Base-by-base conservation (phyloP, 805 yeast genomes). In the Komagataella populi region DNA sequence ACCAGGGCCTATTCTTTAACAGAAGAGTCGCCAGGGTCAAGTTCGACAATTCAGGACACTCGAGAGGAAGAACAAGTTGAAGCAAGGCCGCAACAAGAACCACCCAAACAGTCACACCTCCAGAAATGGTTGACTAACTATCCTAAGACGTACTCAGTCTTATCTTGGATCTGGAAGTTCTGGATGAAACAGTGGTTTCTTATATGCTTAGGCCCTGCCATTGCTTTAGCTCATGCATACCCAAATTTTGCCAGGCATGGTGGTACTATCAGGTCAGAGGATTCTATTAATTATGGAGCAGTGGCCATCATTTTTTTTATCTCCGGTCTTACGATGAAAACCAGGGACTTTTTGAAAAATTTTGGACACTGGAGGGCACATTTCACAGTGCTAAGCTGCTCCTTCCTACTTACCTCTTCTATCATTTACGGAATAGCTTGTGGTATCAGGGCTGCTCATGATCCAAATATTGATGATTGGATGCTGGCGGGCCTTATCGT, bases 241-340 rank as follows among this genome's bases (percentile, higher is more conserved):
- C 96, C 96, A 1, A 73, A 81, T 51, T 87, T 89, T 65, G 96
- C 95, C 1, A 75, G 87, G 52, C 85, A 81, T 56, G 91, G 87
- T 14, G 96, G 96, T 2, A 70, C 80, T 14, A 78, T 88, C 44
- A 70, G 75, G 54, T 90, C 83, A 4, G 80, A 88, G 62, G 87
- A 86, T 62, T 70, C 87, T 47, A 85, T 89, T 39, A 84, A 83
- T 10, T 89, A 88, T 61, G 87, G 89, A 43, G 95, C 95, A 0
- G 96, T 88, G 16, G 95, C 95, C 0, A 68, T 86, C 47, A 89
- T 89, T 14, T 49, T 89, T 68, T 68, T 89, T 46, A 80, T 87
- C 39, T 82, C 89, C 49, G 96, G 96, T 0, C 65, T 88, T 23
- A 78, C 87, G 30, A 88, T 88, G 82, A 71, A 80, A 47, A 78